These are phyloP conservation scores for Pyricularia pennisetigena DNA, from an alignment of 2,329 filamentous ascomycete genomes.

Conservation along the genomic window DNA sequence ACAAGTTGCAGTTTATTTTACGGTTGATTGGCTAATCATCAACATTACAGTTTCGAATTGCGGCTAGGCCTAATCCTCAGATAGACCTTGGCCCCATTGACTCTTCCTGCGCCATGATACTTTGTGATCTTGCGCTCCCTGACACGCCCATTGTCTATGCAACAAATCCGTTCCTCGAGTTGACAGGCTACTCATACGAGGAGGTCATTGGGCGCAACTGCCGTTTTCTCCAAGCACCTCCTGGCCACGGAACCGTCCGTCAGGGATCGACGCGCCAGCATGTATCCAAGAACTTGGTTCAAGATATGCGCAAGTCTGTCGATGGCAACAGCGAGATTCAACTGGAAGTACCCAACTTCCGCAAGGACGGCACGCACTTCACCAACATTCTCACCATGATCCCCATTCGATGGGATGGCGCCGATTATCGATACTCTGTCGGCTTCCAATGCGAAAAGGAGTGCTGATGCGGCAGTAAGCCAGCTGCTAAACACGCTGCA, in stretches of 20 bases:
- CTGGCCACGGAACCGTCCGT: conserved; percentile 40
- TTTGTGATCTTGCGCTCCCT: conserved; percentile 66
- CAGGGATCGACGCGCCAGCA: conserved; percentile 52
- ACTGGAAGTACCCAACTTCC: conserved; percentile 62
- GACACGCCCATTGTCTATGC: conserved; percentile 78
- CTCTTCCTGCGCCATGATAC: conserved; percentile 71
- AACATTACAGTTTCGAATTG: background rate
- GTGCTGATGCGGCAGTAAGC: background rate
- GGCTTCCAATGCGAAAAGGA: conserved; percentile 61
- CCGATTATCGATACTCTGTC: conserved; percentile 59
- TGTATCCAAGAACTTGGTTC: conserved; percentile 54
- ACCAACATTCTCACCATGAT: conserved; percentile 82
- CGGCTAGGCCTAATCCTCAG: conserved; percentile 42
- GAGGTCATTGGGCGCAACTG: conserved; percentile 77
- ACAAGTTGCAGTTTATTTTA: background rate
- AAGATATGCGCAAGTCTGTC: conserved; percentile 41
- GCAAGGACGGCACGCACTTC: conserved; percentile 69
- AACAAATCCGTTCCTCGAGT: conserved; percentile 65
- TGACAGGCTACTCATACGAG: conserved; percentile 67
- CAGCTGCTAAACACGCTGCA: background rate
- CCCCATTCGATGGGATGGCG: conserved; percentile 59
- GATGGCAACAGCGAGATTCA: conserved; percentile 35
- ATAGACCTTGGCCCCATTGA: conserved; percentile 77
- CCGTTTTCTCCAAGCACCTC: conserved; percentile 69
- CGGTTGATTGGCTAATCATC: background rate